Conservation (phyloP, 345 rosid species). For the Cochlearia excelsa region DNA sequence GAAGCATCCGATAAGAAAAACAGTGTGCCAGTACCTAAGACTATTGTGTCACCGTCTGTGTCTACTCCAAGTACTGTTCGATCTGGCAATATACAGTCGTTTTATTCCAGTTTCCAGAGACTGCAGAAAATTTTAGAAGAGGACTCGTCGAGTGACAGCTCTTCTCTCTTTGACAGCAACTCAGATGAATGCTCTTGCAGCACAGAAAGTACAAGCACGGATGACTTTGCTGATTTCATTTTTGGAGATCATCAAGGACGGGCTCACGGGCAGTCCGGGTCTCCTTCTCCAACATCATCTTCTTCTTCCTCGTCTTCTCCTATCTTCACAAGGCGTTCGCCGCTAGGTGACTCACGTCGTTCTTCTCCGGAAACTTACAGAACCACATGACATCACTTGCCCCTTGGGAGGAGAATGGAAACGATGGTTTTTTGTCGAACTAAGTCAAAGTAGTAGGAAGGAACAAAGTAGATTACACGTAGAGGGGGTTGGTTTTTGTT, state of each 20-base stretch:
- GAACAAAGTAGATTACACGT: slow-evolving; percentile 24
- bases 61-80: slow-evolving; percentile 28
- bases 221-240: slow-evolving; percentile 69
- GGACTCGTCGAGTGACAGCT: slow-evolving; percentile 84
- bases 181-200: slow-evolving; percentile 90
- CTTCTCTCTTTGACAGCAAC: slow-evolving; percentile 74
- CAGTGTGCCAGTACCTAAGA: slow-evolving; percentile 31
- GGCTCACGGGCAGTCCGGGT: slow-evolving; percentile 47
- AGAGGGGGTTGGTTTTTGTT: slow-evolving; percentile 25
- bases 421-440: slow-evolving; percentile 41
- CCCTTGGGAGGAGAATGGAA: slow-evolving; percentile 28
- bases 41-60: slow-evolving; percentile 40
- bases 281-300: slow-evolving; percentile 58
- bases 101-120: slow-evolving; percentile 57
- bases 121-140: slow-evolving; percentile 65
- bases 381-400: slow-evolving; percentile 32
- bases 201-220: slow-evolving; percentile 73
- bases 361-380: slow-evolving; percentile 30
- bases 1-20: slow-evolving; percentile 38
- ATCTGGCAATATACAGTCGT: slow-evolving; percentile 51
- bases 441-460: slow-evolving; percentile 24
- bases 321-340: slow-evolving; percentile 42
- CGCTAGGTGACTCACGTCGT: slow-evolving; percentile 30
- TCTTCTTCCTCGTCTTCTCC: slow-evolving; percentile 61
- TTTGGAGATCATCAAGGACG: slow-evolving; percentile 52